These are phyloP conservation scores for Chiua virens DNA, from an alignment of 768 basidiomycete genomes.

Conservation along the genomic window DNA sequence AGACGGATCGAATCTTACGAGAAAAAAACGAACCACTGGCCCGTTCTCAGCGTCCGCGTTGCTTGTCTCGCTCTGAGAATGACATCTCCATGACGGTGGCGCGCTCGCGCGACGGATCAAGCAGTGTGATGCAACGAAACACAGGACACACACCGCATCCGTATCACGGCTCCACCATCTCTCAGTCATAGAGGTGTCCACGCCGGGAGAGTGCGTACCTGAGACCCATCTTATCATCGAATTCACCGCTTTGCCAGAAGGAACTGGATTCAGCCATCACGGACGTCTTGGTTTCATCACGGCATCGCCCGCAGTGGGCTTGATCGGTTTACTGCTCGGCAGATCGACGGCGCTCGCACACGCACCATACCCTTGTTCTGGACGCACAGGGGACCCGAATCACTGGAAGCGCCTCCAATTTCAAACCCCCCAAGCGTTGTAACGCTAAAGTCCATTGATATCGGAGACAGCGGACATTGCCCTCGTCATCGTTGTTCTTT, in stretches of 20 bases:
- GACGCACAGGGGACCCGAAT: not conserved
- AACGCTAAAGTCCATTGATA: constrained; percentile 14
- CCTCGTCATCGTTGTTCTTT: too few species aligned
- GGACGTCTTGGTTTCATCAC: constrained; percentile 5
- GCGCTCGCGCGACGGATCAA: constrained; percentile 17
- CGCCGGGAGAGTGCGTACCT: constrained; percentile 10
- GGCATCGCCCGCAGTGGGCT: constrained; percentile 18
- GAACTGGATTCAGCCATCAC: constrained; percentile 8
- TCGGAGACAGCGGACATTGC: constrained; percentile 21
- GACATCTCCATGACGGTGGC: constrained; percentile 14
- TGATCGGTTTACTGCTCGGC: constrained; percentile 13
- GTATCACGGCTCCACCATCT: not conserved
- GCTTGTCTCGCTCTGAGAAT: not conserved
- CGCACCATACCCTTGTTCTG: constrained; percentile 18
- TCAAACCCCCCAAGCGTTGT: constrained; percentile 14
- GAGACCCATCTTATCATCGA: constrained; percentile 5
- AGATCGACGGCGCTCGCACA: constrained; percentile 23
- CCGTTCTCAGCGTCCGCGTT: not conserved
- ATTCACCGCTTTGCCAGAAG: constrained; percentile 9
- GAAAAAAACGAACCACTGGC: not conserved
- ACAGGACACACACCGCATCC: not conserved
- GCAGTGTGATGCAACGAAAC: not conserved
- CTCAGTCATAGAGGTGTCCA: constrained; percentile 9
- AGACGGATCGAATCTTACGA: constrained; percentile 8
- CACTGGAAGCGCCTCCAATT: constrained; percentile 21